phyloP scores from a whole-genome alignment of 441 rosid species.

The Gossypium trilobum region DNA sequence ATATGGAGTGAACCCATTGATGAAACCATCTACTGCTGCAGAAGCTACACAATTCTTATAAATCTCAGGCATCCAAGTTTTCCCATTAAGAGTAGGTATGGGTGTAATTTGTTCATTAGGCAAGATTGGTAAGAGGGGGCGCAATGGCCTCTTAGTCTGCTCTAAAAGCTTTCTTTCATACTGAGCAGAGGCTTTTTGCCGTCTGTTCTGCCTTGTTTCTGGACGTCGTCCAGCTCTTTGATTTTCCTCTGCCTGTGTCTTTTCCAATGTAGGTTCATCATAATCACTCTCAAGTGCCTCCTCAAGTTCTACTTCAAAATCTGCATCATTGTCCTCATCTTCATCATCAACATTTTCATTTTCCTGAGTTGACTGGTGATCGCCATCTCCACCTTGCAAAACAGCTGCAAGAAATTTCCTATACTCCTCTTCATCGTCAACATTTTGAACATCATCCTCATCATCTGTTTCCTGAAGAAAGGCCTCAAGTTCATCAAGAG shows the following conservation, averaged over 20 bases:
- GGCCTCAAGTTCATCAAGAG: conserved; percentile 95
- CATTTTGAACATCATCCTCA: conserved; percentile 74
- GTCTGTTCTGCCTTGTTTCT: conserved; percentile 79
- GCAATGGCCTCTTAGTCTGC: conserved; percentile 63
- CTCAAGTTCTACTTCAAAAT: conserved; percentile 90
- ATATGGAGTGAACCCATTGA: conserved; percentile 52
- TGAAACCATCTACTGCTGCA: conserved; percentile 25
- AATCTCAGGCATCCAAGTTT: conserved; percentile 27
- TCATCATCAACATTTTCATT: conserved; percentile 49
- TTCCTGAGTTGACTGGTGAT: conserved; percentile 31
- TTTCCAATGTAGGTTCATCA: conserved; percentile 45
- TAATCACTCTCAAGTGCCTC: conserved; percentile 90
- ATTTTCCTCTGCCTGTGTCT: conserved; percentile 22
- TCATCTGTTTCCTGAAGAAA: conserved; percentile 96
- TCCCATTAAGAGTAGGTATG: conserved; percentile 25
- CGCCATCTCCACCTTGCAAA: conserved; percentile 51
- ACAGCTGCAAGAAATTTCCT: conserved; percentile 88
- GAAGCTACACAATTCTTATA: conserved; percentile 23
- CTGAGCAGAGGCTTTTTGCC: conserved; percentile 41
- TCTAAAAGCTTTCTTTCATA: conserved; percentile 42
- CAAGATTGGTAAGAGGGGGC: conserved; percentile 60
- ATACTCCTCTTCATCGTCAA: conserved; percentile 81
- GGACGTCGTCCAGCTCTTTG: conserved; percentile 46
- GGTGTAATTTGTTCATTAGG: conserved; percentile 35
- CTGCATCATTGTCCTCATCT: conserved; percentile 86